Base-by-base conservation (phyloP, 2,329 filamentous ascomycete genomes). In the Aspergillus unguis region DNA sequence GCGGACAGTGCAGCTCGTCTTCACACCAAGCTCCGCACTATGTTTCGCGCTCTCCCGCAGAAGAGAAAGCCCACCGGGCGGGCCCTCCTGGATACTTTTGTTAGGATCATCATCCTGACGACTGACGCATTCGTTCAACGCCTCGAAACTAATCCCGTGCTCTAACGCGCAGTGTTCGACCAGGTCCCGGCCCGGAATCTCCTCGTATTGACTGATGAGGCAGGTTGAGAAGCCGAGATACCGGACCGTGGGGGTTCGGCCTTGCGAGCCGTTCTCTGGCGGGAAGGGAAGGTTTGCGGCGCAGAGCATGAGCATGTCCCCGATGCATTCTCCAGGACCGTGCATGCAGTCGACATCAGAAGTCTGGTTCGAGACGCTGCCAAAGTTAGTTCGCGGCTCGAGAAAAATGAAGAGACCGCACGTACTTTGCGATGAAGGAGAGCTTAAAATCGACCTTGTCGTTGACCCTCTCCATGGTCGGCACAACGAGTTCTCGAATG, bases 141-240 rank as follows among this genome's bases (percentile, higher is more conserved):
- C 79, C 27, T 85, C 80, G 68, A 96, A 90, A 64, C 94, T 86
- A 44, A 97, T 85, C 28, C 90, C 91, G 66, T 96, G 90, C 73
- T 97, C 90, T 46, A 96, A 77, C 3, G 94, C 90, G 69, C 94
- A 99, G 67, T 90, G 85, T 68, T 95, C 82, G 37, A 96, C 81
- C 17, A 96, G 80, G n/a, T 80, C 79, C 46, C 86, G 82, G 32
- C 88, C 78, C 2, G 94, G 92, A 32, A 99, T 96, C 6, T 85
- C 72, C 25, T 77, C 50, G 71, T 92, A 99, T 56, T 91, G 82
- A 57, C 80, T 81, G 25, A 86, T 85, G 52, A 99, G 75, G 75
- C 94, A 99, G 81, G 95, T 94, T 52, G 90, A 86, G 74, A 97
- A 99, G 56, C 92, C 92, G 25, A 99, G 84, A 64, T 87, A 92